phyloP scores from a whole-genome alignment of 257 asterid genomes.

The Scutellaria baicalensis region DNA sequence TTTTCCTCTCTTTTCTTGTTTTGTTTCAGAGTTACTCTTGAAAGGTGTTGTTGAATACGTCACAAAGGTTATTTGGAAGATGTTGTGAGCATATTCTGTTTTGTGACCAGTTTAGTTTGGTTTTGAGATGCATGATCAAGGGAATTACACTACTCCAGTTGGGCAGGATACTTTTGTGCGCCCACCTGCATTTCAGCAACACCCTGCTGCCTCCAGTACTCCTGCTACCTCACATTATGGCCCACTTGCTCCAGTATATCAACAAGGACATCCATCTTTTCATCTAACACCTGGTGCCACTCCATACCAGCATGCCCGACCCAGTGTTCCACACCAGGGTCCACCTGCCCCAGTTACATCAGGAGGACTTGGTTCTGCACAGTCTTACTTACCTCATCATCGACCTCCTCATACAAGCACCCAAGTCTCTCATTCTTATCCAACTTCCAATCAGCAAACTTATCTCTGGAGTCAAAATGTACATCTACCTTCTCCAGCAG shows the following conservation, averaged over 20 bases:
- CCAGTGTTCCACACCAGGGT: conserved; percentile 29
- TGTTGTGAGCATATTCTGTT: conserved; percentile 6
- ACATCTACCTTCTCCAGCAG: conserved; percentile 30
- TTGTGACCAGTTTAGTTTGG: conserved; percentile 18
- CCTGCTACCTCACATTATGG: conserved; percentile 30
- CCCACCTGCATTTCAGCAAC: conserved; percentile 39
- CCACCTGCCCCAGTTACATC: conserved; percentile 26
- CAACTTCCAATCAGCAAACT: conserved; percentile 27
- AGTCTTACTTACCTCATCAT: conserved; percentile 31
- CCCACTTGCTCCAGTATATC: conserved; percentile 28
- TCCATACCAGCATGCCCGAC: conserved; percentile 27
- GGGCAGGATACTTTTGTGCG: conserved; percentile 41
- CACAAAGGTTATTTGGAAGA: conserved; percentile 2
- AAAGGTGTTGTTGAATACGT: neutral
- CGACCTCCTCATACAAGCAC: conserved; percentile 36
- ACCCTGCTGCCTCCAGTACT: conserved; percentile 25
- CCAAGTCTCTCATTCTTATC: conserved; percentile 31
- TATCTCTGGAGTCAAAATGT: conserved; percentile 45
- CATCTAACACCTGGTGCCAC: conserved; percentile 23
- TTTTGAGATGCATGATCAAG: conserved; percentile 55
- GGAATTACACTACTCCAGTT: conserved; percentile 38
- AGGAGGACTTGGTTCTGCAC: conserved; percentile 31
- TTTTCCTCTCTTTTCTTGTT: neutral
- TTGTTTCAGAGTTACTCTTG: conserved; percentile 13
- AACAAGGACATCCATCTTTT: conserved; percentile 35